Percentiles rank a stretch among this genome's conserved stretches.
phyloP scores from a whole-genome alignment of 306 rosid genomes.

The Coriaria nepalensis region DNA sequence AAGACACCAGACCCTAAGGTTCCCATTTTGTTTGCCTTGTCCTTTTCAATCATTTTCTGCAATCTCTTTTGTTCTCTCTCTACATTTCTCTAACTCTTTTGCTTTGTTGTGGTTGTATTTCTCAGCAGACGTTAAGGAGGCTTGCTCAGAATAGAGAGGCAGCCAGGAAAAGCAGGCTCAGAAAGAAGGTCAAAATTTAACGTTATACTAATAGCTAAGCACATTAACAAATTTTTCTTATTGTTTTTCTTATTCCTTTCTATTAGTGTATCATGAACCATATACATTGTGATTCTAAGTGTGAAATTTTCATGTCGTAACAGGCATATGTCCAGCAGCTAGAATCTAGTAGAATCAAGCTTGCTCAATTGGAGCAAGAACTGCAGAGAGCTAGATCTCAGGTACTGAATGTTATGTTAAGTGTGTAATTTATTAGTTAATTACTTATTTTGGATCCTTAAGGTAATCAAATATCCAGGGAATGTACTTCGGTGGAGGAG shows the following conservation, averaged over 20 bases:
- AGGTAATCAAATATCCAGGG: conserved; percentile 31
- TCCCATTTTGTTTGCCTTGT: not conserved
- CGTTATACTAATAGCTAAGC: not conserved
- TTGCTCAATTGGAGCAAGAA: conserved; percentile 88
- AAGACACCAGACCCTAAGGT: conserved; percentile 96
- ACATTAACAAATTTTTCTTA: too few relatives aligned
- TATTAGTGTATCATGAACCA: too few relatives aligned
- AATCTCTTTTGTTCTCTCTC: not conserved
- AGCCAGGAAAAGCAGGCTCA: conserved; percentile 96
- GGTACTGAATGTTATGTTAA: too few relatives aligned
- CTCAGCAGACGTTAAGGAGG: conserved; percentile 68
- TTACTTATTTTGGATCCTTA: not conserved
- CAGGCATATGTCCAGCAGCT: conserved; percentile 97
- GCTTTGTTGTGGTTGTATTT: not conserved
- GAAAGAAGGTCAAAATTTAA: conserved; percentile 54
- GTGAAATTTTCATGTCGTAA: not conserved
- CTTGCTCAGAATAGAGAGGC: conserved; percentile 99
- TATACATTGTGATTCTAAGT: too few relatives aligned
- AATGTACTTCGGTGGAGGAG: conserved; percentile 51
- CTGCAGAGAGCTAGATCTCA: conserved; percentile 73
- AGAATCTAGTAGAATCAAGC: conserved; percentile 89
- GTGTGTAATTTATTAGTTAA: too few relatives aligned
- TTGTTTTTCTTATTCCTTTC: too few relatives aligned
- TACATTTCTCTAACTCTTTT: not conserved
- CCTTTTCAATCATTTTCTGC: not conserved